Evolutionary conservation across 1,284 basidiomycete species (phyloP), one percentile per base, ranked within the genome.

Genomic region (Schizophyllum amplum): DNA sequence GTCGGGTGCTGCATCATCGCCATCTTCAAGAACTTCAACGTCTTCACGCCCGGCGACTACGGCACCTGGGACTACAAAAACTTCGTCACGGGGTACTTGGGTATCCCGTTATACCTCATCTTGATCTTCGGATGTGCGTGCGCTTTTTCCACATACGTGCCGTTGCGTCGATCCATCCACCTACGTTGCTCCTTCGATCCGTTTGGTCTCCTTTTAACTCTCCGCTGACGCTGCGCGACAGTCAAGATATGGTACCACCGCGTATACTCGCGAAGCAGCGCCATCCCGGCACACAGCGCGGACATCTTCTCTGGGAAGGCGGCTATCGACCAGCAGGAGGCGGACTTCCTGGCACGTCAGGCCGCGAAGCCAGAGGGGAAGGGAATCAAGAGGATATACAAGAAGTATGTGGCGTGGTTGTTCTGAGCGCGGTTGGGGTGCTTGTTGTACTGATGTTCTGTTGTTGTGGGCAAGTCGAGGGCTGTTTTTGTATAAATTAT

Each of bases 11-110:
- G 62, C 2, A 72, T 87, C 60, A 82, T 90, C 63, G 80, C 81
- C 6, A 60, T 90, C 48, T 89, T 90, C 69, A 84, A 84, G 68
- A 82, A 82, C 33, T 88, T 87, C 64, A 86, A 90, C 68, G 77
- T 84, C 0, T 84, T 84, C 67, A 71, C 84, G 21, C 81, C 83
- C 1, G 82, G 75, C 63, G 82, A 74, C 54, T 73, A 72, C 60
- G 82, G 80, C 63, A 78, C 74, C 15, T 90, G 90, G 67, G 75
- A 88, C 60, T 87, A 84, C 66, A 77, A 64, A 59, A 74, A 67
- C 20, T 24, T 54, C 58, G 60, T 68, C 13, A 27, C 21, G 49
- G 24, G n/a, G 20, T 13, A 22, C 11, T 2, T 49, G 23, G 6
- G 47, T 47, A 47, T 11, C 42, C 47, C 23, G 42, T 22, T 33